Conservation (phyloP, 352 stramenopile species). For the Phytophthora parvispora region DNA sequence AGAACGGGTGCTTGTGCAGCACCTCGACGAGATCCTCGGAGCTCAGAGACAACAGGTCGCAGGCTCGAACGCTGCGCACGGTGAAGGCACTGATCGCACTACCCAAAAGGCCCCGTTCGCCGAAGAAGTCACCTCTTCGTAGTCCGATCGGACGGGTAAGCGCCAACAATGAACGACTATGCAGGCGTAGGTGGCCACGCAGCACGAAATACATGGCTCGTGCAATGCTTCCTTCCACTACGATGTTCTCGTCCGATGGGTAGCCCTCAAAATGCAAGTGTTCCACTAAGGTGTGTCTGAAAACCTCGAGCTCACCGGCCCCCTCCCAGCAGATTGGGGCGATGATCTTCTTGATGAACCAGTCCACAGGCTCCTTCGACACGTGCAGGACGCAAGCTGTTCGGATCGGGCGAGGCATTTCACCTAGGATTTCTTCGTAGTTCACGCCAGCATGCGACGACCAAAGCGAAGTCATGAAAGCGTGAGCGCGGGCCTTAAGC, state of each 20-base stretch:
- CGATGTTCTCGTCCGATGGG: slow-evolving; percentile 61
- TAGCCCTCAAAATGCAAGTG: slow-evolving; percentile 76
- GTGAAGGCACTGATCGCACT: slow-evolving; percentile 53
- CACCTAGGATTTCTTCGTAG: slow-evolving; percentile 55
- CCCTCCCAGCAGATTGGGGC: slow-evolving; percentile 32
- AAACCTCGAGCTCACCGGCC: slow-evolving; percentile 27
- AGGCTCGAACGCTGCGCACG: slow-evolving; percentile 40
- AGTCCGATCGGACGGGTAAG: slow-evolving; percentile 31
- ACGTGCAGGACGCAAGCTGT: slow-evolving; percentile 56
- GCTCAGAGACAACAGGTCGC: slow-evolving; percentile 41
- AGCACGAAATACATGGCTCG: slow-evolving; percentile 81
- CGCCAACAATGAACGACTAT: slow-evolving; percentile 32
- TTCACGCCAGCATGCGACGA: slow-evolving; percentile 60
- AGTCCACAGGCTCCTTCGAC: slow-evolving; percentile 37
- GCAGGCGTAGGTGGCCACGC: slow-evolving; percentile 53
- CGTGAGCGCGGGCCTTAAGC: slow-evolving; percentile 39
- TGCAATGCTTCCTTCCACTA: slow-evolving; percentile 68
- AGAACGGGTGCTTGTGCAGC: slow-evolving; percentile 35
- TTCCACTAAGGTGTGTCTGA: slow-evolving; percentile 42
- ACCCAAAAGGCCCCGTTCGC: slow-evolving; percentile 64
- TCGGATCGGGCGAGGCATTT: slow-evolving; percentile 56
- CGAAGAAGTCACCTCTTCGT: slow-evolving; percentile 63
- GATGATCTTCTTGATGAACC: slow-evolving; percentile 49
- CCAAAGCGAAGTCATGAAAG: slow-evolving; percentile 61
- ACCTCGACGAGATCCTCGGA: slow-evolving; percentile 55